phyloP scores from a whole-genome alignment of 306 rosid genomes.

The Rubus idaeus region DNA sequence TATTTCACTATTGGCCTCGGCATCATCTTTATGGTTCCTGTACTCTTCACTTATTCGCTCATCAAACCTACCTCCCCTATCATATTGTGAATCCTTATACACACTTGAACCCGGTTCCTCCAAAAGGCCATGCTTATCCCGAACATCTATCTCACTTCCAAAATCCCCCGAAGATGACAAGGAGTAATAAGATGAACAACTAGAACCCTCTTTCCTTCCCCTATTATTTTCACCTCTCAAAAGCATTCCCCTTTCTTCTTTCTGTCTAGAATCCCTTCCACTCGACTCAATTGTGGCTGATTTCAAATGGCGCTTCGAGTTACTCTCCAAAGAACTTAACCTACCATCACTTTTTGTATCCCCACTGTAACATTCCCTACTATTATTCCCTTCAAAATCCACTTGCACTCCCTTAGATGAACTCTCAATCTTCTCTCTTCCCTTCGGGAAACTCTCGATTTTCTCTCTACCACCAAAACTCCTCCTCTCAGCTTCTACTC shows the following conservation, averaged over 20 bases:
- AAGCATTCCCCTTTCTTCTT: slow-evolving; percentile 33
- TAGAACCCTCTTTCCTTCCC: slow-evolving; percentile 56
- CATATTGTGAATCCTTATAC: slow-evolving; percentile 36
- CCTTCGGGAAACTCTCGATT: slow-evolving; percentile 36
- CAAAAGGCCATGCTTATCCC: slow-evolving; percentile 41
- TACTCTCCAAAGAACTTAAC: slow-evolving; percentile 14
- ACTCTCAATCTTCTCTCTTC: slow-evolving; percentile 35
- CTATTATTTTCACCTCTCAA: slow-evolving; percentile 38
- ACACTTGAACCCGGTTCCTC: slow-evolving; percentile 49
- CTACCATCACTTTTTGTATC: slow-evolving; percentile 24
- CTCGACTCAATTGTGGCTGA: slow-evolving; percentile 27
- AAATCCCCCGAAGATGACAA: slow-evolving; percentile 60
- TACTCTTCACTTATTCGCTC: slow-evolving; percentile 40
- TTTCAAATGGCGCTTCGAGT: slow-evolving; percentile 19
- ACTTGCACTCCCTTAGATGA: slow-evolving; percentile 43
- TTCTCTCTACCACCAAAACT: slow-evolving; percentile 19
- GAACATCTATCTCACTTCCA: slow-evolving; percentile 61
- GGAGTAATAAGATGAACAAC: slow-evolving; percentile 86
- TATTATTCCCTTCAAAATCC: slow-evolving; percentile 35
- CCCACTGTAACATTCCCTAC: slow-evolving; percentile 16
- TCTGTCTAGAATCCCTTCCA: slow-evolving; percentile 32
- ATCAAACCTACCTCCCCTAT: slow-evolving; percentile 30
- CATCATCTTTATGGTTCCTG: slow-evolving; percentile 28
- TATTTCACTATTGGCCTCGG: slow-evolving; percentile 26
- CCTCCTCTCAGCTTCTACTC: slow-evolving; percentile 38